Evolutionary conservation across 2,329 filamentous ascomycete species (phyloP).

Genomic region (Metarhizium anisopliae): DNA sequence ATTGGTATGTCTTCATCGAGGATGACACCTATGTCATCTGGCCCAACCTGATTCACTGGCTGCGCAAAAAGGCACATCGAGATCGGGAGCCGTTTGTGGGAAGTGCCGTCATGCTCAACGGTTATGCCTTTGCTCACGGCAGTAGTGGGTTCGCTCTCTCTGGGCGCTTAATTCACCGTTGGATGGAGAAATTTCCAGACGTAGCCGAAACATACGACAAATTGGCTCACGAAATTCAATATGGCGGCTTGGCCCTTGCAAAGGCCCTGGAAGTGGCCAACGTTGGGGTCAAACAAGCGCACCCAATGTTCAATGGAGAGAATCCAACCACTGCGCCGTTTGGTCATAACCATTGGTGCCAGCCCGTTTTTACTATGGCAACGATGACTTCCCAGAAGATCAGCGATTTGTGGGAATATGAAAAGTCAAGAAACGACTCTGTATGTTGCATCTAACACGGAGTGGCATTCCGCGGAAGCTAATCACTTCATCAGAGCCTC

Average conservation of each 20-base stretch:
- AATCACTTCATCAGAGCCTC: constrained; percentile 22
- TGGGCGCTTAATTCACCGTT: constrained; percentile 38
- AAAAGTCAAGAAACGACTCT: constrained; percentile 36
- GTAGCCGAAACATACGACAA: constrained; percentile 38
- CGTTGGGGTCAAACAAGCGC: constrained; percentile 32
- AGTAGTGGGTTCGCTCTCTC: constrained; percentile 50
- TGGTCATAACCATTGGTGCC: constrained; percentile 42
- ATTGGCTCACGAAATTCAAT: constrained; percentile 35
- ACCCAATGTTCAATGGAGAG: constrained; percentile 48
- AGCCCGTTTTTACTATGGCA: constrained; percentile 49
- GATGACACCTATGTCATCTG: constrained; percentile 51
- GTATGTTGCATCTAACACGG: constrained; percentile 20
- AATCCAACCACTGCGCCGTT: constrained; percentile 42
- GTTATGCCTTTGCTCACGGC: constrained; percentile 44
- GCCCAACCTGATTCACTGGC: constrained; percentile 41
- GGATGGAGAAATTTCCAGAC: constrained; percentile 33
- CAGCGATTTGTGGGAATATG: constrained; percentile 42
- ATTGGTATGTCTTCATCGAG: constrained; percentile 54
- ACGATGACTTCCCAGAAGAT: constrained; percentile 45
- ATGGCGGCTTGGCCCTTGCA: constrained; percentile 44
- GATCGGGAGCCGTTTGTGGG: constrained; percentile 40
- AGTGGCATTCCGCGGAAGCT: neutral
- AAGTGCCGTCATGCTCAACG: constrained; percentile 36
- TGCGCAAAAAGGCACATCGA: constrained; percentile 33
- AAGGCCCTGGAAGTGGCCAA: constrained; percentile 36